Evolutionary conservation across 345 rosid species (phyloP), one percentile per base, ranked within the genome.

Genomic region (Gossypium sturtianum): DNA sequence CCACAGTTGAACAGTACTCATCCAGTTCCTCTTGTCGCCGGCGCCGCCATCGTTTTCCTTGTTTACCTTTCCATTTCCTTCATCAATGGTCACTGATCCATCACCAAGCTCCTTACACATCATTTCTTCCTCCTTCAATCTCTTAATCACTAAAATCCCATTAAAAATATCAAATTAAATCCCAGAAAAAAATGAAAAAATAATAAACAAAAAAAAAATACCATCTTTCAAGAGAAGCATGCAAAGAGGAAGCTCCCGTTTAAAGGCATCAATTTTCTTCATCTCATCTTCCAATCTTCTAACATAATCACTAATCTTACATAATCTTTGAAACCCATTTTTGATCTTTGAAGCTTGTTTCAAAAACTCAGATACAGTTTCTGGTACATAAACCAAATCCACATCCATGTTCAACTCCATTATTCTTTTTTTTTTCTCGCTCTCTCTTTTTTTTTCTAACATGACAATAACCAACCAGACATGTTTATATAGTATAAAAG

Each of bases 211-310:
- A 10, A 1, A 23, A 12, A 16, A 59, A 59, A 20, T 51, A 91
- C 98, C 94, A 81, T 89, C 90, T 65, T 75, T 86, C 54, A 89
- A 71, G 29, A 93, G 87, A 71, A 89, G 83, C 93, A 88, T 86
- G 86, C 91, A 85, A 3, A 88, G 78, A 80, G 98, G 98, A 9
- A 93, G 91, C 58, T 93, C 95, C 7, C 95, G 86, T 81, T 87
- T 85, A 68, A 93, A 91, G 71, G 82, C 92, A 58, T 81, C 91
- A 64, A 93, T 89, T 79, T 93, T 93, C 70, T 71, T 82, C 85
- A 75, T 80, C 82, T 93, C 98, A 19, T 86, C 88, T 76, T 88
- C 90, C 60, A 93, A 82, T 78, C 81, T 83, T 0, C 71, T 76
- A 69, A 88, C 80, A 72, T 74, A 93, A 48, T 83, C 87, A 65